phyloP scores from a whole-genome alignment of 1,284 basidiomycete genomes.

The Trametes pubescens region DNA sequence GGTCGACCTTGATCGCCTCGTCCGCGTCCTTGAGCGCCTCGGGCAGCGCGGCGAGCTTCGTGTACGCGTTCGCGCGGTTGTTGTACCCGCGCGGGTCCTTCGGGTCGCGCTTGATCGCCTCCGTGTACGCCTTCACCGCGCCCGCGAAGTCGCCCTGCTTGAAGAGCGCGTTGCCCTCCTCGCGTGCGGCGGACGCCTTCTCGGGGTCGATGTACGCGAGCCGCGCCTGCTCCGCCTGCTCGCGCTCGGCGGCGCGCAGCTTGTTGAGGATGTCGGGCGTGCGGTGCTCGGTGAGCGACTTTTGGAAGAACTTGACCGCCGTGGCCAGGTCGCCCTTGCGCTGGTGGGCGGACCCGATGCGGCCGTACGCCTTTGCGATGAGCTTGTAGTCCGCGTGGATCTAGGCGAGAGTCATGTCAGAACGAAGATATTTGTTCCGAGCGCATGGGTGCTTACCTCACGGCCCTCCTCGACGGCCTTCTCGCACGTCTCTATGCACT shows the following conservation, averaged over 20 bases:
- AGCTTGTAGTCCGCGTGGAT: slow-evolving; percentile 84
- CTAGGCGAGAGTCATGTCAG: slow-evolving; percentile 47
- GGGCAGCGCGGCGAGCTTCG: slow-evolving; percentile 92
- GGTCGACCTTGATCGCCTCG: slow-evolving; percentile 92
- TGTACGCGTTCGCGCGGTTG: slow-evolving; percentile 97
- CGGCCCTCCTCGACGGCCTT: slow-evolving; percentile 96
- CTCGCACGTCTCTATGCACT: slow-evolving; percentile 91
- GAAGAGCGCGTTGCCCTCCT: slow-evolving; percentile 93
- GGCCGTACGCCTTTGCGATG: slow-evolving; percentile 88
- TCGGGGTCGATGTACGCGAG: slow-evolving; percentile 92
- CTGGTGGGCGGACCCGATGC: slow-evolving; percentile 87
- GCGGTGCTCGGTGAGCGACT: slow-evolving; percentile 96
- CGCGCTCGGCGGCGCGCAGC: slow-evolving; percentile 86
- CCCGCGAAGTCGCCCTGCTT: slow-evolving; percentile 91
- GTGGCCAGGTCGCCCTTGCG: slow-evolving; percentile 82
- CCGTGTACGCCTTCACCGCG: slow-evolving; percentile 94
- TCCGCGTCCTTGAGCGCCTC: slow-evolving; percentile 98
- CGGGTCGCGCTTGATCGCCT: slow-evolving; percentile 97
- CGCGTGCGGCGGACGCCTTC: slow-evolving; percentile 85
- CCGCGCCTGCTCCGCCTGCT: slow-evolving; percentile 80
- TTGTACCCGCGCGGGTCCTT: slow-evolving; percentile 93
- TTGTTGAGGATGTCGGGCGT: slow-evolving; percentile 94
- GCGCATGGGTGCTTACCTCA: slow-evolving; percentile 51
- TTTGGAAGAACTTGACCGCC: slow-evolving; percentile 91
- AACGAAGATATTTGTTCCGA: neutral